These are phyloP conservation scores for Nigrospora oryzae DNA, from an alignment of 2,329 filamentous ascomycete genomes.

Conservation along the genomic window DNA sequence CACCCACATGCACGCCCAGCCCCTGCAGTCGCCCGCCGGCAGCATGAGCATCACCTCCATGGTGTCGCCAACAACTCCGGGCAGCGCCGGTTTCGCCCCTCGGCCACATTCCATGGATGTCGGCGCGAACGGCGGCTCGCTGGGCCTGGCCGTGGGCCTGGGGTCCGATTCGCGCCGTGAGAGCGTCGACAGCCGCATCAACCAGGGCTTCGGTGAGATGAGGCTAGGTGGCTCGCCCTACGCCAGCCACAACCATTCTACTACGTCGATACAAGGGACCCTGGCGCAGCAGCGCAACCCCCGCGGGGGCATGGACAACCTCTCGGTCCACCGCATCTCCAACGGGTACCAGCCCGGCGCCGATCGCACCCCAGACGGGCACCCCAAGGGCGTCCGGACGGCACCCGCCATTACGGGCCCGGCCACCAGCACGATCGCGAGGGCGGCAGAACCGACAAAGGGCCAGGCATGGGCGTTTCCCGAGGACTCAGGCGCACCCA, in stretches of 20 bases:
- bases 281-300: slow-evolving; percentile 60
- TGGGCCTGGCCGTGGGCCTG: slow-evolving; percentile 15
- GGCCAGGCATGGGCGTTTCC: slow-evolving; percentile 81
- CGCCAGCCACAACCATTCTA: slow-evolving; percentile 68
- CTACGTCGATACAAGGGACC: slow-evolving; percentile 64
- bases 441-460: slow-evolving; percentile 70
- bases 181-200: slow-evolving; percentile 74
- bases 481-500: slow-evolving; percentile 36
- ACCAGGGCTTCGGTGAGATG: slow-evolving; percentile 62
- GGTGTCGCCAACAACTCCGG: slow-evolving; percentile 50
- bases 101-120: slow-evolving; percentile 33
- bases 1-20: slow-evolving; percentile 39
- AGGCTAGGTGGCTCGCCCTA: slow-evolving; percentile 64
- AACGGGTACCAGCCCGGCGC: slow-evolving; percentile 56
- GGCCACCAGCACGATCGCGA: slow-evolving; percentile 56
- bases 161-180: slow-evolving; percentile 56
- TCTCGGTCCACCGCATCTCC: slow-evolving; percentile 51
- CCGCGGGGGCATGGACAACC: slow-evolving; percentile 39
- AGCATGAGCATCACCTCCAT: slow-evolving; percentile 61
- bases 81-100: slow-evolving; percentile 31
- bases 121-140: slow-evolving; percentile 19
- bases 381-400: slow-evolving; percentile 47
- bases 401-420: slow-evolving; percentile 71
- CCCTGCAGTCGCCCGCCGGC: slow-evolving; percentile 47
- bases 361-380: slow-evolving; percentile 46